Evolutionary conservation across 768 basidiomycete species (phyloP).

Genomic region (Guyanaporus albipodus): DNA sequence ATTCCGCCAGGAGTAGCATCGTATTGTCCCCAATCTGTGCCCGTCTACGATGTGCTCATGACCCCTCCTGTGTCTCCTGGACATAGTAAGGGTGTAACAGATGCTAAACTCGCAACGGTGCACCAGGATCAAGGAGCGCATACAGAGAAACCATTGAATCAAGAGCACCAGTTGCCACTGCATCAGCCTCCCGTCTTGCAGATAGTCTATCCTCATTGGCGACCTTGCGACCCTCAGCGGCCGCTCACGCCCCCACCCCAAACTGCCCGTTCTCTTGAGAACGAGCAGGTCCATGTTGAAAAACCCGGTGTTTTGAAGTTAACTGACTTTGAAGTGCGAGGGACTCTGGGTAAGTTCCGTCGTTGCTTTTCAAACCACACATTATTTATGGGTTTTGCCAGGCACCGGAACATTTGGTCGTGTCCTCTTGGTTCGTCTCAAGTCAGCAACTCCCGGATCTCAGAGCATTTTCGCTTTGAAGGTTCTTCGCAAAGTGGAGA

Average conservation of each 20-base stretch:
- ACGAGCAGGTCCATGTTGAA: constrained; percentile 63
- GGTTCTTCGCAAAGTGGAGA: constrained; percentile 80
- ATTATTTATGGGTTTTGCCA: constrained; percentile 26
- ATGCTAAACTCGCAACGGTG: constrained; percentile 12
- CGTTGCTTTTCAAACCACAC: neutral
- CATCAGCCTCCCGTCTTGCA: constrained; percentile 4
- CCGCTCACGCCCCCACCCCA: constrained; percentile 28
- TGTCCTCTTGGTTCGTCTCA: constrained; percentile 84
- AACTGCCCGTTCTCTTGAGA: constrained; percentile 59
- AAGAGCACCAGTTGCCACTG: constrained; percentile 5
- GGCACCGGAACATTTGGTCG: constrained; percentile 97
- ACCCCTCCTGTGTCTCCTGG: constrained; percentile 68
- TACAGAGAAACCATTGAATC: constrained; percentile 10
- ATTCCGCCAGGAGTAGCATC: constrained; percentile 13
- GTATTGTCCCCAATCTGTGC: constrained; percentile 37
- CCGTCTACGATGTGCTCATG: constrained; percentile 55
- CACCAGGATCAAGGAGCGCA: constrained; percentile 12
- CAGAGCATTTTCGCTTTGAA: constrained; percentile 78
- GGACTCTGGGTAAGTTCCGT: constrained; percentile 58
- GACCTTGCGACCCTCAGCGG: neutral
- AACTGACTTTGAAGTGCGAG: constrained; percentile 78
- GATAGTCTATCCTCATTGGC: constrained; percentile 11
- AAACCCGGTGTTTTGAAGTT: constrained; percentile 54
- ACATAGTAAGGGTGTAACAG: constrained; percentile 40
- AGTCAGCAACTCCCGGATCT: constrained; percentile 42